A percentile compares a stretch with the other conserved stretches of the same genome.
phyloP scores from a whole-genome alignment of 805 yeast genomes.

The Kuraishia ogatae region DNA sequence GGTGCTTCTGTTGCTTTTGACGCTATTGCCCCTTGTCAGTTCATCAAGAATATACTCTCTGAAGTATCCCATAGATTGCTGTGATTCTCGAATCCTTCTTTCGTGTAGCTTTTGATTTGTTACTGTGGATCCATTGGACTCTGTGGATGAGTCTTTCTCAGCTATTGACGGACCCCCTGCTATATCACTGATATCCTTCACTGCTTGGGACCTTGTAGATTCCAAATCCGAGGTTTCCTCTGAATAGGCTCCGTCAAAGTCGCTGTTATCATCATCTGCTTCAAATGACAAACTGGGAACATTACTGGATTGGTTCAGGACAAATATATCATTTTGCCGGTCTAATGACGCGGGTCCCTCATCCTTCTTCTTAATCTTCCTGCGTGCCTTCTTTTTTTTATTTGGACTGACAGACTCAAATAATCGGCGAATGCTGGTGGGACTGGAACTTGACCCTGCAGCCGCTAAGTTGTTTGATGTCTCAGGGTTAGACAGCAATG shows the following conservation, averaged over 20 bases:
- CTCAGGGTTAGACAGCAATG: neutral
- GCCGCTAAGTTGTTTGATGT: neutral
- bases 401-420: neutral
- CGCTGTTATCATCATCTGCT: neutral
- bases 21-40: constrained; percentile 8
- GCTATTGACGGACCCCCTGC: neutral
- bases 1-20: constrained; percentile 5
- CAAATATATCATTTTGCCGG: neutral
- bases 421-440: neutral
- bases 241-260: neutral
- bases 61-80: constrained; percentile 11
- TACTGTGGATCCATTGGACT: neutral
- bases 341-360: neutral
- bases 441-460: neutral
- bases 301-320: neutral
- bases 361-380: neutral
- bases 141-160: neutral
- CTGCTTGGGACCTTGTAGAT: neutral
- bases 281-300: neutral
- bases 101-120: constrained; percentile 3
- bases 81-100: constrained; percentile 9
- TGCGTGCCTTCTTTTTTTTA: neutral
- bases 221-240: neutral
- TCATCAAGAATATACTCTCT: constrained; percentile 9
- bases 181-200: neutral